phyloP scores from a whole-genome alignment of 129 eudicot species.

The Centella asiatica region DNA sequence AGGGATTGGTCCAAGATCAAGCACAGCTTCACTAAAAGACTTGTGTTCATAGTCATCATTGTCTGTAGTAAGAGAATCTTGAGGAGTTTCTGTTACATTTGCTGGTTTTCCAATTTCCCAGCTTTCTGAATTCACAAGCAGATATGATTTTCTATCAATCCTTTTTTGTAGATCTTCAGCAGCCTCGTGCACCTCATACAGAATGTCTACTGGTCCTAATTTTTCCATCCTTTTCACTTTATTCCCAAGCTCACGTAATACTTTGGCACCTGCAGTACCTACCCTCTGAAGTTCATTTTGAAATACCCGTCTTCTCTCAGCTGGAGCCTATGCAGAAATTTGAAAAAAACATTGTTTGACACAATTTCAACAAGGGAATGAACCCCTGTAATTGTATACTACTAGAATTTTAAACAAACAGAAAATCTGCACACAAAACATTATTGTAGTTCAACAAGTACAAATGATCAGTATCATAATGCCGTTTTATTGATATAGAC shows the following conservation, averaged over 20 bases:
- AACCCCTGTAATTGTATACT: too few species aligned
- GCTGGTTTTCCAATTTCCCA: conserved; percentile 58
- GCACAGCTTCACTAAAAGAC: conserved; percentile 44
- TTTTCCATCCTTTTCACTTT: conserved; percentile 72
- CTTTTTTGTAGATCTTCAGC: conserved; percentile 69
- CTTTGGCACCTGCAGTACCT: conserved; percentile 63
- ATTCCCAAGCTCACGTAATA: conserved; percentile 57
- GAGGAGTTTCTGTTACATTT: conserved; percentile 29
- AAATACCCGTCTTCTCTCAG: conserved; percentile 68
- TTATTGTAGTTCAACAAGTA: too few species aligned
- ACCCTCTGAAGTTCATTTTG: conserved; percentile 58
- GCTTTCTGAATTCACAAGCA: conserved; percentile 54
- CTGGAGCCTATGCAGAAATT: conserved; percentile 57
- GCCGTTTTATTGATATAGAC: too few species aligned
- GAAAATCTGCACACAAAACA: too few species aligned
- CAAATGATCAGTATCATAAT: too few species aligned
- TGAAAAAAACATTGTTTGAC: background rate
- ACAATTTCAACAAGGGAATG: background rate
- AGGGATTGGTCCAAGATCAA: conserved; percentile 30
- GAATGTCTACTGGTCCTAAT: conserved; percentile 35
- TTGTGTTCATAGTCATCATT: conserved; percentile 25
- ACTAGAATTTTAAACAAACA: too few species aligned
- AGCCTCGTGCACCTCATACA: conserved; percentile 57
- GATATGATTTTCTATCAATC: conserved; percentile 63
- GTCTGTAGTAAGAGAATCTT: conserved; percentile 12